Evolutionary conservation across 805 yeast species (phyloP), one percentile per base, ranked within the genome.

Genomic region (Saccharomycopsis sp.): DNA sequence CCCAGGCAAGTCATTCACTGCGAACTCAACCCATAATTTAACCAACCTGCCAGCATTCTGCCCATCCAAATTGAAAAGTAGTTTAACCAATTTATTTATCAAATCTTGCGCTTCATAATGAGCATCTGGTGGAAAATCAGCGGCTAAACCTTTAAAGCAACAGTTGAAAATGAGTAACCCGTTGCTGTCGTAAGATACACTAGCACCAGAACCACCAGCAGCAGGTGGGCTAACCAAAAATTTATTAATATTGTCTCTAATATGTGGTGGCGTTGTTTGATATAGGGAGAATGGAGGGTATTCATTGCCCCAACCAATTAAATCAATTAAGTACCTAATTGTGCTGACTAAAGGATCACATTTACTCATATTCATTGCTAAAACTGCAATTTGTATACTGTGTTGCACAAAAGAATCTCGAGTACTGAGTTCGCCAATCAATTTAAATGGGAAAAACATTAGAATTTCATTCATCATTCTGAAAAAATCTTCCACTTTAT

Each of bases 401-500:
- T 76, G 70, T 34, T 67, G 63, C 52, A 81, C 57, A 3, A 46
- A 32, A 1, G 47, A 43, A 7, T 40, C 40, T 7, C 9, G 11
- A 14, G 19, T 13, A 7, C 19, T 27, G 4, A 59, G 56, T 1
- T 63, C 55, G 11, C 52, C 26, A 14, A 65, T 56, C 38, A 63
- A 56, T 31, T 61, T 58, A 21, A 56, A 54, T 3, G 77, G 73
- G 59, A 73, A 84, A 57, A 76, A 85, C 82, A 83, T 82, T 42
- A 88, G 62, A 41, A 86, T 66, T 58, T 87, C 95, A 51, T 74
- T 69, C 64, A 81, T 70, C 83, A 86, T 80, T 51, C 89, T 68
- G 71, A 81, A 85, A 59, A 81, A 89, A 65, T 89, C 96, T 63
- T 90, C 96, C 38, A 88, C 68, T 24, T 85, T 70, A 59, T 87